Conservation (phyloP, 345 rosid genomes). For the Populus tremula region DNA sequence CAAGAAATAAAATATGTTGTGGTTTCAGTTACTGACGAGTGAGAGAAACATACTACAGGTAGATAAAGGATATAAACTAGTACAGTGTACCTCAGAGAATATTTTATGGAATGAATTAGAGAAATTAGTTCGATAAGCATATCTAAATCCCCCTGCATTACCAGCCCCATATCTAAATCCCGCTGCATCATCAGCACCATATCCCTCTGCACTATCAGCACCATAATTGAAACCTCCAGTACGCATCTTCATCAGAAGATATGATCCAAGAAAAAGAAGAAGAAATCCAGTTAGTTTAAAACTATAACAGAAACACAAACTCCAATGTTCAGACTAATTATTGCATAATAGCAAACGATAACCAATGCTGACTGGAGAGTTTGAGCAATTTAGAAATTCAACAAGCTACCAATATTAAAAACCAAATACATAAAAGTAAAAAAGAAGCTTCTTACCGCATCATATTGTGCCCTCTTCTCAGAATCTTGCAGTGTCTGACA, state of each 20-base stretch:
- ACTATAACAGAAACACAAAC: not conserved
- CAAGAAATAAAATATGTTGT: conserved; percentile 19
- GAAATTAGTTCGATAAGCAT: conserved; percentile 55
- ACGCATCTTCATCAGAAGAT: conserved; percentile 35
- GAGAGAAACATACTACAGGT: conserved; percentile 5
- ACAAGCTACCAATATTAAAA: not conserved
- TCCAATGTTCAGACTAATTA: not conserved
- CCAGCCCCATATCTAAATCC: conserved; percentile 31
- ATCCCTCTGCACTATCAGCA: conserved; percentile 14
- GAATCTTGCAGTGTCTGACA: conserved; percentile 66
- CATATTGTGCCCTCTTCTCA: conserved; percentile 68
- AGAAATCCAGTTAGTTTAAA: conserved; percentile 14
- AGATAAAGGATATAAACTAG: conserved; percentile 6
- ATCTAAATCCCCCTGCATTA: conserved; percentile 50
- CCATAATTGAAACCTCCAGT: conserved; percentile 46
- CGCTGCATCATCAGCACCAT: conserved; percentile 15
- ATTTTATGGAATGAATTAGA: conserved; percentile 82
- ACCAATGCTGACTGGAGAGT: not conserved
- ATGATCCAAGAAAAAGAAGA: not conserved
- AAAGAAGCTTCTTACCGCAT: conserved; percentile 37
- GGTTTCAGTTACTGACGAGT: conserved; percentile 20
- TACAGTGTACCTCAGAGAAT: conserved; percentile 67
- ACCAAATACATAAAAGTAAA: not conserved
- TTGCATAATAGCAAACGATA: not conserved
- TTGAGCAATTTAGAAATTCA: not conserved